Evolutionary conservation across 2,329 filamentous ascomycete genomes (phyloP).

Genomic region (Chaetomiaceae sp.): DNA sequence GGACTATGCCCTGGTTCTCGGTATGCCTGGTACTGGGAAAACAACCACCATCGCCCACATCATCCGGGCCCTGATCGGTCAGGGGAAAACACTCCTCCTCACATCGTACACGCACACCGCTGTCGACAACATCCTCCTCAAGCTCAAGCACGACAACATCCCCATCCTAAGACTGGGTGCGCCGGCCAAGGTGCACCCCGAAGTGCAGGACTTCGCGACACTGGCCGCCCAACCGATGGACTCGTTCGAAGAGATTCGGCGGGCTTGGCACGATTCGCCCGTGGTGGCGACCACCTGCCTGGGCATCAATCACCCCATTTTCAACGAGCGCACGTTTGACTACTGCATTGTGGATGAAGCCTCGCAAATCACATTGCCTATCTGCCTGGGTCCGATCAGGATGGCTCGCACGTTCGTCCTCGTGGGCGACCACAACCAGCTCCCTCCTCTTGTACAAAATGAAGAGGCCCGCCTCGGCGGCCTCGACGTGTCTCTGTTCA

Average conservation of each 20-base stretch:
- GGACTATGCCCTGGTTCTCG: constrained; percentile 94
- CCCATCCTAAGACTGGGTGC: constrained; percentile 81
- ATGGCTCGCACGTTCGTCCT: constrained; percentile 91
- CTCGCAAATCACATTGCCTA: constrained; percentile 92
- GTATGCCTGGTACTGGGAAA: constrained; percentile 97
- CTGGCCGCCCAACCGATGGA: constrained; percentile 68
- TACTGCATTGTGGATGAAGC: constrained; percentile 99
- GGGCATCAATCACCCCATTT: constrained; percentile 82
- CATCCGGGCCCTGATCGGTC: constrained; percentile 78
- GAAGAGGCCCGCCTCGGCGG: constrained; percentile 80
- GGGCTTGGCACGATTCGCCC: constrained; percentile 76
- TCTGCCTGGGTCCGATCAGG: constrained; percentile 88
- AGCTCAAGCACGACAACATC: constrained; percentile 73
- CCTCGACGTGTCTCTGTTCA: constrained; percentile 89
- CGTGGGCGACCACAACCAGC: constrained; percentile 92
- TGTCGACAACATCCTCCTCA: constrained; percentile 95
- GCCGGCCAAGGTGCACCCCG: constrained; percentile 76
- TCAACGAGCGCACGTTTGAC: constrained; percentile 84
- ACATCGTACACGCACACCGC: constrained; percentile 97
- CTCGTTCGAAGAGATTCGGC: constrained; percentile 75
- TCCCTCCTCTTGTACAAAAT: constrained; percentile 90
- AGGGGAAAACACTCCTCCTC: constrained; percentile 86
- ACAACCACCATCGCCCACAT: constrained; percentile 98
- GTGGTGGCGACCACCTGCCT: constrained; percentile 94
- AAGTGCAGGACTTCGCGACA: constrained; percentile 78